Base-by-base conservation (phyloP, 352 stramenopile species). In the Phytopythium oedochilum region DNA sequence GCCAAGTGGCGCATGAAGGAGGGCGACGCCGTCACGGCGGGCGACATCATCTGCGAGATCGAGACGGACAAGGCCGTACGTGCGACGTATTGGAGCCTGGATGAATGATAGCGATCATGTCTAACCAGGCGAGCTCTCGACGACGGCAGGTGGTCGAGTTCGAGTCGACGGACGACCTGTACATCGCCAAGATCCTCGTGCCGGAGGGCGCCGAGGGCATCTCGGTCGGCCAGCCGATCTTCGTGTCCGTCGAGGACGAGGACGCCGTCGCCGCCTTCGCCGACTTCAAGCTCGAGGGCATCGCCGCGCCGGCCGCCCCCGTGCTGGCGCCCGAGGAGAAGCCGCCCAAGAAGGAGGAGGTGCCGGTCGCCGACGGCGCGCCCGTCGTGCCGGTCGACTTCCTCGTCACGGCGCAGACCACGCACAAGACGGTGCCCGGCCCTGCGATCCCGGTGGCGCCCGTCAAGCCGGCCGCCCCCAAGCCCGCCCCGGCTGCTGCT, bases 1-100 rank as follows among this genome's bases (percentile, higher is more conserved):
- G 85, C 95, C 40, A 94, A 94, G 71, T 99, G 96, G 96, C 93
- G 92, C 64, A 55, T 83, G 54, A 94, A 96, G 70, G 91, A 97
- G 59, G 97, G 96, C 29, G 88, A 97, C 36, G 74, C 73, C 28
- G 98, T 99, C 70, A 71, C 61, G 23, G 88, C 96, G 0, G 96
- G 96, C 26, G 93, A 98, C 68, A 91, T 98, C 32, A 88, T 99
- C 55, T 98, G 92, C 70, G 83, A 98, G 61, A 97, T 99, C 55
- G 97, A 99, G 75, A 99, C 97, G 2, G 97, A 99, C 82, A 99
- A 99, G 83, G 97, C 97, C 14, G 96, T 76, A 52, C 32, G 68
- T 63, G n/a, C 2, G 38, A 2, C 15, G 0, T 26, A 10, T 22
- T 2, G n/a, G n/a, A n/a, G n/a, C n/a, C n/a, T n/a, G n/a, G n/a